Evolutionary conservation across 805 yeast genomes (phyloP).

Genomic region (Kuraishia floccosa): DNA sequence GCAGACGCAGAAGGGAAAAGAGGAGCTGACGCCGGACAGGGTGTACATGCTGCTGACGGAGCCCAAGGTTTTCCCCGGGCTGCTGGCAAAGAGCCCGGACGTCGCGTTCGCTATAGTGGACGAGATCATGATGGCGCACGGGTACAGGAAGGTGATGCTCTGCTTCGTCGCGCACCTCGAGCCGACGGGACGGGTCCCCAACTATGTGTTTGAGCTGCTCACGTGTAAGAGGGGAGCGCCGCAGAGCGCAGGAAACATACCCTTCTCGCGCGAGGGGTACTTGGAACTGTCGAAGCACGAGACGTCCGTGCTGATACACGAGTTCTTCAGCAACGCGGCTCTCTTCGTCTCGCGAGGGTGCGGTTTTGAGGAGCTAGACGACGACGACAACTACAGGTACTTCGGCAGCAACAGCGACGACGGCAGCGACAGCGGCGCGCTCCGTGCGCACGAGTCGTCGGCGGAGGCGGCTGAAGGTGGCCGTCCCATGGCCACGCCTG

Average conservation of each 20-base stretch:
- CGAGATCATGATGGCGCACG: conserved; percentile 61
- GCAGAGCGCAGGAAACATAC: conserved; percentile 10
- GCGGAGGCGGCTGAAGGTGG: conserved; percentile 5
- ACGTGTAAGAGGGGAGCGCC: conserved; percentile 42
- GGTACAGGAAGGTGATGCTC: conserved; percentile 49
- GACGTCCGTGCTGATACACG: conserved; percentile 56
- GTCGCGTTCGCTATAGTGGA: conserved; percentile 48
- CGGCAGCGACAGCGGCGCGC: too few species aligned
- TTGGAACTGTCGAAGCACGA: conserved; percentile 48
- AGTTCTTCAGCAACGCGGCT: conserved; percentile 48
- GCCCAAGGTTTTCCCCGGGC: conserved; percentile 35
- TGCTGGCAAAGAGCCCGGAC: conserved; percentile 38
- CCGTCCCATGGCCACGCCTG: conserved; percentile 18
- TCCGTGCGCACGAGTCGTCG: conserved; percentile 6
- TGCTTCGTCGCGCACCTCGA: conserved; percentile 61
- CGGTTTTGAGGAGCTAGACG: conserved; percentile 10
- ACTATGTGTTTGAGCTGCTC: conserved; percentile 52
- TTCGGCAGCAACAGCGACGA: conserved; percentile 8
- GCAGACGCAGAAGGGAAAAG: conserved; percentile 32
- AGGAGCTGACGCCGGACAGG: conserved; percentile 33
- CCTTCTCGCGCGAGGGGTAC: conserved; percentile 47
- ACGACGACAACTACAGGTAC: conserved; percentile 9
- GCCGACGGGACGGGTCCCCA: conserved; percentile 41
- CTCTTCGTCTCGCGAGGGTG: conserved; percentile 26
- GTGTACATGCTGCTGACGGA: conserved; percentile 35